phyloP scores from a whole-genome alignment of 2,329 filamentous ascomycete genomes.

The Fusarium hainanense region DNA sequence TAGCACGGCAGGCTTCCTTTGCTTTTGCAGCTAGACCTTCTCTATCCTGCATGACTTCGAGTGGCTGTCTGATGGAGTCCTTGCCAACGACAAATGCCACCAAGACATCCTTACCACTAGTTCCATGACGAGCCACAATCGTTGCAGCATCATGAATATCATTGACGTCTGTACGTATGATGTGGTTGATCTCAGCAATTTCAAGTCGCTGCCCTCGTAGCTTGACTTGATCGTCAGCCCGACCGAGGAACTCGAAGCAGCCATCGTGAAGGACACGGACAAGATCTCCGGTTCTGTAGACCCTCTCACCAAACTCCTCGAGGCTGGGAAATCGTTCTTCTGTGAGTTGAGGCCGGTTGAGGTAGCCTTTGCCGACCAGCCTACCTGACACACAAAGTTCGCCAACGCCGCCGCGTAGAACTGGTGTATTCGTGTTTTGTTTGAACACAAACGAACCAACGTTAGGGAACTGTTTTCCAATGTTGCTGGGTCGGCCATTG shows the following conservation, averaged over 20 bases:
- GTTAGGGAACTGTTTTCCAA: slow-evolving; percentile 87
- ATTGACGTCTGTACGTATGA: slow-evolving; percentile 71
- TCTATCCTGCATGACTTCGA: slow-evolving; percentile 46
- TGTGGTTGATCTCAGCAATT: slow-evolving; percentile 89
- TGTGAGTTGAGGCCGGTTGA: slow-evolving; percentile 83
- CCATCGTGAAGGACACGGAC: slow-evolving; percentile 83
- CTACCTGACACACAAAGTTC: slow-evolving; percentile 90
- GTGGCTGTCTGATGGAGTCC: background rate
- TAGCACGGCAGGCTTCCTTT: slow-evolving; percentile 72
- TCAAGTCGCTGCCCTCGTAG: slow-evolving; percentile 89
- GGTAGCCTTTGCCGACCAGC: slow-evolving; percentile 89
- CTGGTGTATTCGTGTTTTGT: slow-evolving; percentile 75
- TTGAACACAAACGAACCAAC: slow-evolving; percentile 84
- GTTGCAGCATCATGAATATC: slow-evolving; percentile 78
- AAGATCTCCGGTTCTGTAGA: slow-evolving; percentile 91
- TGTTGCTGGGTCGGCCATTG: slow-evolving; percentile 86
- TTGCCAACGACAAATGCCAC: slow-evolving; percentile 74
- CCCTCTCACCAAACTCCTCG: slow-evolving; percentile 63
- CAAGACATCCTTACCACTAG: slow-evolving; percentile 82
- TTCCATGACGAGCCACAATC: slow-evolving; percentile 75
- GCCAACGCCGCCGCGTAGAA: slow-evolving; percentile 81
- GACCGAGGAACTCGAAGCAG: slow-evolving; percentile 87
- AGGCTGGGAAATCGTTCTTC: slow-evolving; percentile 78
- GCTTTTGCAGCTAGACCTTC: slow-evolving; percentile 59
- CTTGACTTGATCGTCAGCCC: slow-evolving; percentile 93